These are phyloP conservation scores for Botrytis fragariae DNA, from an alignment of 2,329 filamentous ascomycete species.

Conservation along the genomic window DNA sequence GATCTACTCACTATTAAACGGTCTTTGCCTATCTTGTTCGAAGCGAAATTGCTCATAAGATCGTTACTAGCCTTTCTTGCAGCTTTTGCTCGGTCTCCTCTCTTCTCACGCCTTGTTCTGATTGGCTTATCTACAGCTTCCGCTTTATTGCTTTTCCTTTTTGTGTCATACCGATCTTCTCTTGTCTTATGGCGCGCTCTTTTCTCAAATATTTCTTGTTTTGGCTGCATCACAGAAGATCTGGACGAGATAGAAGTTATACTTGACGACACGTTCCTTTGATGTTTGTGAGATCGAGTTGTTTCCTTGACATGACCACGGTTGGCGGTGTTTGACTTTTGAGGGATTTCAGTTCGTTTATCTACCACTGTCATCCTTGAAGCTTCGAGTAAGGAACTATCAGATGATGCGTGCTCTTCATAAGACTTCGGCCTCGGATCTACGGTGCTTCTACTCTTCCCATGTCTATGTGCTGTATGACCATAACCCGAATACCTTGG, in stretches of 20 bases:
- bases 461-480: not conserved
- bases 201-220: slow-evolving; percentile 42
- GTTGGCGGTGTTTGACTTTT: not conserved
- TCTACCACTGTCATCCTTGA: slow-evolving; percentile 9
- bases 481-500: not conserved
- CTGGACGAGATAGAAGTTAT: not conserved
- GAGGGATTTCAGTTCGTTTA: not conserved
- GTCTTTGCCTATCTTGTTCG: slow-evolving; percentile 51
- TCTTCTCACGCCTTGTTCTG: slow-evolving; percentile 25
- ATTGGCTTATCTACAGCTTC: slow-evolving; percentile 27
- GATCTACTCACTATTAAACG: slow-evolving; percentile 49
- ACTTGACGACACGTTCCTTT: slow-evolving; percentile 14
- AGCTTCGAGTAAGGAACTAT: slow-evolving; percentile 32
- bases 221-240: not conserved
- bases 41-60: slow-evolving; percentile 56
- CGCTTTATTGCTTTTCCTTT: slow-evolving; percentile 34
- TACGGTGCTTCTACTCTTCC: not conserved
- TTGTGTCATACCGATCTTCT: slow-evolving; percentile 53
- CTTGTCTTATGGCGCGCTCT: slow-evolving; percentile 55
- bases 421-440: slow-evolving; percentile 12
- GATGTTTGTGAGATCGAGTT: slow-evolving; percentile 20
- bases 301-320: not conserved
- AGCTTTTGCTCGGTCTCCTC: slow-evolving; percentile 25
- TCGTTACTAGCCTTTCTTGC: slow-evolving; percentile 40
- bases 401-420: slow-evolving; percentile 24